Conservation (phyloP, 345 rosid genomes). For the Physaria fendleri region DNA sequence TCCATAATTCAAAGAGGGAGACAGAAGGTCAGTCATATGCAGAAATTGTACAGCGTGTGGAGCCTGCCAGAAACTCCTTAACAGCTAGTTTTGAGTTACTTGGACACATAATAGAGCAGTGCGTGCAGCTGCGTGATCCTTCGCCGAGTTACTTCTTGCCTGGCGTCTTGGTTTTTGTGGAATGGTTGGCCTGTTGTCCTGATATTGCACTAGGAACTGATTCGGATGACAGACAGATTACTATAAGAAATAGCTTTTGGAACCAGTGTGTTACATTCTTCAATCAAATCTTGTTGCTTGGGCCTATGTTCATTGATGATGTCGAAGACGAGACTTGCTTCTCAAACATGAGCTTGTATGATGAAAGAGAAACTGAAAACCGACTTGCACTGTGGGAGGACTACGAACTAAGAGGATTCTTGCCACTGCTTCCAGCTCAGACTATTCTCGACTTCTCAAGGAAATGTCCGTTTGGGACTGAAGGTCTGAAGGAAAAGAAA, state of each 20-base stretch:
- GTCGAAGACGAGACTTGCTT: slow-evolving; percentile 80
- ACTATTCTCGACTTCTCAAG: slow-evolving; percentile 80
- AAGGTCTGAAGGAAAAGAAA: slow-evolving; percentile 58
- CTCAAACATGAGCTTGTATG: slow-evolving; percentile 77
- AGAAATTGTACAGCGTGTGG: slow-evolving; percentile 87
- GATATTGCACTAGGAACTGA: slow-evolving; percentile 62
- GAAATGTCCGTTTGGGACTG: slow-evolving; percentile 53
- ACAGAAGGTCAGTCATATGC: slow-evolving; percentile 80
- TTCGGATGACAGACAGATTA: slow-evolving; percentile 58
- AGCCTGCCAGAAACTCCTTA: slow-evolving; percentile 69
- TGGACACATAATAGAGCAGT: slow-evolving; percentile 54
- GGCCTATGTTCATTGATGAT: slow-evolving; percentile 50
- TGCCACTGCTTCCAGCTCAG: slow-evolving; percentile 83
- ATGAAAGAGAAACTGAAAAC: slow-evolving; percentile 87
- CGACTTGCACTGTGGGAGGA: slow-evolving; percentile 91
- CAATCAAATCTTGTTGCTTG: slow-evolving; percentile 53
- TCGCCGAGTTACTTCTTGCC: slow-evolving; percentile 75
- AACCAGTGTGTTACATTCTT: slow-evolving; percentile 52
- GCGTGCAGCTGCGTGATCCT: slow-evolving; percentile 59
- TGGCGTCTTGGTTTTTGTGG: slow-evolving; percentile 73
- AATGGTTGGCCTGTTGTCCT: slow-evolving; percentile 91
- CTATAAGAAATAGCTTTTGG: slow-evolving; percentile 66
- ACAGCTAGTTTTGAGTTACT: slow-evolving; percentile 76
- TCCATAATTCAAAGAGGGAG: slow-evolving; percentile 67
- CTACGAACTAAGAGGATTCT: slow-evolving; percentile 84